These are phyloP conservation scores for Ophiocordyceps sinensis DNA, from an alignment of 2,329 filamentous ascomycete species.

Conservation along the genomic window DNA sequence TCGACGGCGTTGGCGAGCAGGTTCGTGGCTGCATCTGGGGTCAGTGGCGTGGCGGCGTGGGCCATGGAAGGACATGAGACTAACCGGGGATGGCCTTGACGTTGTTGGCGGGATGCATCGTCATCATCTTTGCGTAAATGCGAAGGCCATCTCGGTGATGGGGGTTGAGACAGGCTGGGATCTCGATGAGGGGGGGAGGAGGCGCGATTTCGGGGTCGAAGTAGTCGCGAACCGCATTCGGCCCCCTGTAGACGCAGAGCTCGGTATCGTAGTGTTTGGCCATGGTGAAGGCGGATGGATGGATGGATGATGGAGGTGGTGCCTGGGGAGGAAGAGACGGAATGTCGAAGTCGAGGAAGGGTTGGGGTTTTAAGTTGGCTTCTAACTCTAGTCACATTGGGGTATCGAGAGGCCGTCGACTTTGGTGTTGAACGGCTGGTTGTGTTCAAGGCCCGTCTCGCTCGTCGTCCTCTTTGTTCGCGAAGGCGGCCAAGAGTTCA, in stretches of 20 bases:
- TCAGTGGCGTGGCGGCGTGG: background rate
- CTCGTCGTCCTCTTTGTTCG: too few relatives aligned
- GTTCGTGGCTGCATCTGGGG: conserved; percentile 25
- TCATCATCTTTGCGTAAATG: conserved; percentile 54
- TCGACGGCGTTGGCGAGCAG: conserved; percentile 19
- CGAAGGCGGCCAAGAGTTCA: too few relatives aligned
- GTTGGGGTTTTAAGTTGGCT: too few relatives aligned
- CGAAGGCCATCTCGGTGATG: conserved; percentile 41
- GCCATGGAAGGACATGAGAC: background rate
- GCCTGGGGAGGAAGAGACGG: background rate
- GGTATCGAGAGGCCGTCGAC: too few relatives aligned
- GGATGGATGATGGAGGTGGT: too few relatives aligned
- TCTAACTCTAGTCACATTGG: too few relatives aligned
- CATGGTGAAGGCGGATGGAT: conserved; percentile 5
- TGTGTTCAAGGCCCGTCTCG: too few relatives aligned
- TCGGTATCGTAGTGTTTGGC: conserved; percentile 9
- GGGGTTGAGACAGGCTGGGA: conserved; percentile 42
- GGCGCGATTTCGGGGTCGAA: conserved; percentile 43
- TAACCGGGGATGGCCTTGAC: conserved; percentile 47
- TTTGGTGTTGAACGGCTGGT: too few relatives aligned
- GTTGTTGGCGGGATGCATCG: conserved; percentile 48
- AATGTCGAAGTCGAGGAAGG: background rate
- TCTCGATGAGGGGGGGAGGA: conserved; percentile 45
- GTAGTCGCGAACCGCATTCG: conserved; percentile 41
- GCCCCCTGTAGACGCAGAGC: conserved; percentile 43